Base-by-base conservation (phyloP, 148 eudicot genomes). In the Chenopodium suecicum region DNA sequence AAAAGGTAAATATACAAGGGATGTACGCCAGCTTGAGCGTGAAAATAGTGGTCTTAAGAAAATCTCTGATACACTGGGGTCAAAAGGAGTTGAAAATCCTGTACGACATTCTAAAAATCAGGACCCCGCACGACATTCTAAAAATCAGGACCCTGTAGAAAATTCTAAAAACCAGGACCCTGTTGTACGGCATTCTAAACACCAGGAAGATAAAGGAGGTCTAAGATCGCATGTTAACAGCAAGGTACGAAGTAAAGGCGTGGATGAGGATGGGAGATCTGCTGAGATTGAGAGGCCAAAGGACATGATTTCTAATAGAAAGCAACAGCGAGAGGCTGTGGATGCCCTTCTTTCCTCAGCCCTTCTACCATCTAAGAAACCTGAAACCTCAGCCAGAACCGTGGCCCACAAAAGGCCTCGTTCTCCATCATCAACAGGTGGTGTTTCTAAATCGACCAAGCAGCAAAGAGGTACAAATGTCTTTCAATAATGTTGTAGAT, bases 291-390 rank as follows among this genome's bases (percentile, higher is more conserved):
- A 89, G 73, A 72, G 48, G 71, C 89, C 89, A 14, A 84, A 84
- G 62, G 88, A 87, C 82, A 60, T 87, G 29, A 88, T 86, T 12
- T 70, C 82, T 58, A 87, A 90, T 86, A 90, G 98, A 82, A 97
- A 92, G 86, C 93, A 90, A 85, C 98, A 91, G 77, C 91, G 98
- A 50, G 98, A 94, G 67, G 99, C 94, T 70, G 97, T 97, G 76
- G 94, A 97, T 71, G 99, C 94, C 82, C 95, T 97, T 79, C 98
- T 97, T 84, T 89, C 98, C 31, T 94, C 99, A 63, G 90, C 98
- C 83, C 94, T 94, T 78, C 87, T 92, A 85, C 90, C 99, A 87
- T 91, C 98, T 20, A 94, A 89, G 90, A 97, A 90, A 84, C 73
- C 92, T 31, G 87, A 72, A 76, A 74, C 88, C 44, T 91, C 92